phyloP scores from a whole-genome alignment of 2,329 filamentous ascomycete genomes.

The Aspergillus glaucus region DNA sequence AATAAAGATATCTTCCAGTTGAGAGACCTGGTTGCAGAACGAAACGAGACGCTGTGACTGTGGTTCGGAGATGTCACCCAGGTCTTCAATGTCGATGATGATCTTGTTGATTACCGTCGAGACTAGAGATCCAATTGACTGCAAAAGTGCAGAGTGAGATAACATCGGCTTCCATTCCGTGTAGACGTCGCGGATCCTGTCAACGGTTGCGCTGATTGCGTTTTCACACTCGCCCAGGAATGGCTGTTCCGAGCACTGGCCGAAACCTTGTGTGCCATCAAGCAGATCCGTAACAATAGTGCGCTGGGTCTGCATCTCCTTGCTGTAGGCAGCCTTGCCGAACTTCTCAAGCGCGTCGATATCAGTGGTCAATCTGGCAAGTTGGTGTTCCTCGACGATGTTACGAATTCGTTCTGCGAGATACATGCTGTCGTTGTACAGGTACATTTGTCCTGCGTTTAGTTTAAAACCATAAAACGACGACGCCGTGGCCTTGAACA shows the following conservation, averaged over 20 bases:
- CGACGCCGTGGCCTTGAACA: constrained; percentile 46
- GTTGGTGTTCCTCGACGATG: constrained; percentile 42
- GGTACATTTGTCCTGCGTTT: constrained; percentile 53
- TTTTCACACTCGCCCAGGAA: constrained; percentile 56
- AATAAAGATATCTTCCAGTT: constrained; percentile 53
- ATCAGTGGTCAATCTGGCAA: constrained; percentile 49
- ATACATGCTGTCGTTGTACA: constrained; percentile 59
- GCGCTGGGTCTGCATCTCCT: constrained; percentile 59
- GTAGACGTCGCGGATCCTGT: constrained; percentile 52
- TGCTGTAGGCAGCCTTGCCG: constrained; percentile 55
- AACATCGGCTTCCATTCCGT: constrained; percentile 53
- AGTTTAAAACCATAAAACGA: constrained; percentile 40
- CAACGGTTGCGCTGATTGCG: constrained; percentile 52
- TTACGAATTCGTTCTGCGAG: constrained; percentile 49
- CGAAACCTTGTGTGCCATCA: constrained; percentile 58
- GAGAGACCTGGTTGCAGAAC: constrained; percentile 51
- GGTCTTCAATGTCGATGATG: constrained; percentile 56
- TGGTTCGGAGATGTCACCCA: constrained; percentile 58
- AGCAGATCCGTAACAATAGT: constrained; percentile 58
- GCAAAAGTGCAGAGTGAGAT: constrained; percentile 55
- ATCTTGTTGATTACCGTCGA: constrained; percentile 54
- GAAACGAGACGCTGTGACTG: constrained; percentile 54
- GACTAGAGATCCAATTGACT: constrained; percentile 55
- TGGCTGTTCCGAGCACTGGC: constrained; percentile 52
- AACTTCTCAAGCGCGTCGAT: constrained; percentile 53